A percentile compares a stretch with the other conserved stretches of the same genome.
Conservation (phyloP, 169 alveolate species). For the Plasmodium vinckei region DNA sequence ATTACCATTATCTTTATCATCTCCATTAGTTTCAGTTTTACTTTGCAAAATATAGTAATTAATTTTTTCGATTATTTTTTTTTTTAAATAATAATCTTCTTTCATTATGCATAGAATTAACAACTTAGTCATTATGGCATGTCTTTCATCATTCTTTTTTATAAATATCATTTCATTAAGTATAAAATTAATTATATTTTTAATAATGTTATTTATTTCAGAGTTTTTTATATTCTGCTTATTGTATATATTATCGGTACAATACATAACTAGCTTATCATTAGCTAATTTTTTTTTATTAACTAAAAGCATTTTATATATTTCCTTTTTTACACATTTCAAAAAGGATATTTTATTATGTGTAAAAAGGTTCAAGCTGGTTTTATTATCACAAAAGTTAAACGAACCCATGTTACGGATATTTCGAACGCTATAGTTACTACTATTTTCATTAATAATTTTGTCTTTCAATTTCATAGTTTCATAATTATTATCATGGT, state of each 20-base stretch:
- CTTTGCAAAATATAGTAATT: slow-evolving; percentile 6
- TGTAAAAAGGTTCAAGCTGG: slow-evolving; percentile 3
- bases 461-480: too few species aligned
- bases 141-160: slow-evolving; percentile 65
- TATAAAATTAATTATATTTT: slow-evolving; percentile 66
- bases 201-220: slow-evolving; percentile 70
- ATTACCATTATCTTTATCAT: neutral
- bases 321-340: slow-evolving; percentile 47
- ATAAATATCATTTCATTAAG: slow-evolving; percentile 69
- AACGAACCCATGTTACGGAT: neutral
- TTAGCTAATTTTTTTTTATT: slow-evolving; percentile 2
- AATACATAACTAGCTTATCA: neutral
- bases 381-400: neutral
- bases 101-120: slow-evolving; percentile 51
- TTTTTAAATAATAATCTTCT: slow-evolving; percentile 71
- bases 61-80: slow-evolving; percentile 59
- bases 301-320: slow-evolving; percentile 27
- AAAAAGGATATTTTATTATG: slow-evolving; percentile 35
- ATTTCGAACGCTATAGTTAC: neutral
- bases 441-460: neutral
- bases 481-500: neutral
- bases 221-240: slow-evolving; percentile 6
- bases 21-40: neutral
- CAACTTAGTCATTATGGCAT: slow-evolving; percentile 58
- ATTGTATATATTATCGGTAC: neutral